Evolutionary conservation across 2,329 filamentous ascomycete genomes (phyloP), one percentile per base, ranked within the genome.

Genomic region (Falciphora oryzae): DNA sequence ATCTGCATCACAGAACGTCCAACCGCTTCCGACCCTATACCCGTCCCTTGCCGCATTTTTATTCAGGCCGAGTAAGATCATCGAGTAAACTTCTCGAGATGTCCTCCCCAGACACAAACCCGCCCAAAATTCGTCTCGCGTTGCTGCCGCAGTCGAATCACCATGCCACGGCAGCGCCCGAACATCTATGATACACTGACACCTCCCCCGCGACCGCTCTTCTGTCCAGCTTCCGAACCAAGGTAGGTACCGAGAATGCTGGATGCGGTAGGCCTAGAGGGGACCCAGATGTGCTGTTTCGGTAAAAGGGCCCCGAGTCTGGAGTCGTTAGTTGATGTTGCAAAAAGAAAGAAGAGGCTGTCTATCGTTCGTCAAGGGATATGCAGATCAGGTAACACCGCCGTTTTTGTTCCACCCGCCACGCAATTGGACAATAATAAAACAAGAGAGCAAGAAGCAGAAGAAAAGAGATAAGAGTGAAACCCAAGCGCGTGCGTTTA

Each of bases 281-380:
- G 44, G 18, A 11, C 8, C n/a, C 44, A 25, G 8, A 14, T 22
- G 18, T 53, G 38, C 44, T 53, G 44, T 22, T n/a, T 53, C 8
- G 16, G 28, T 14, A 14, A 22, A 31, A 14, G 16, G 28, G 28
- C 22, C 25, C 56, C 57, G 25, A 58, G 57, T 58, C 57, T 11
- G 57, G 14, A 58, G 13, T 29, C 25, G 25, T 58, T 27, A 14
- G 27, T 29, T 27, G 57, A 58, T 58, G 25, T 29, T 58, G 14
- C 25, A 32, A 56, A 56, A 35, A 25, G 31, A 14, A 63, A 63
- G n/a, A 57, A 57, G 25, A 58, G 58, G 35, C 38, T 38, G 56
- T 63, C 62, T 63, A 63, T 63, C 57, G 57, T 59, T 63, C 62
- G 57, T 63, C 28, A 63, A 57, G 44, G 56, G 61, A 57, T 63